These are phyloP conservation scores for Epichloe sibirici DNA, from an alignment of 2,329 filamentous ascomycete genomes.

Conservation along the genomic window DNA sequence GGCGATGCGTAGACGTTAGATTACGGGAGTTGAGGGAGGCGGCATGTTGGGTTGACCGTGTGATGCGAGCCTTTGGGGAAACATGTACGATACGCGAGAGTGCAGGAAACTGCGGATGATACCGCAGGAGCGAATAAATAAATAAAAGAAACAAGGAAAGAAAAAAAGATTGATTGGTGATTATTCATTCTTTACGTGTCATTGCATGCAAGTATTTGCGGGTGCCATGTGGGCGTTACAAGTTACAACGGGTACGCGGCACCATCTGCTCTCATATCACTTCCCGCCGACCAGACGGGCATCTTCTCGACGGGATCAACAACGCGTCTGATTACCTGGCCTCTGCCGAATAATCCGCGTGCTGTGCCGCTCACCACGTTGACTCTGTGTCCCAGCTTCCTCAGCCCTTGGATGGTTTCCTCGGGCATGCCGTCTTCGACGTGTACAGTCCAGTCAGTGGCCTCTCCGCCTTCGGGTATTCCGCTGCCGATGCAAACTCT, in stretches of 20 bases:
- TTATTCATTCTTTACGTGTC: too few species aligned
- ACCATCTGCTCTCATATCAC: slow-evolving; percentile 80
- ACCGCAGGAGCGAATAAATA: too few species aligned
- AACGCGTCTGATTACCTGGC: slow-evolving; percentile 73
- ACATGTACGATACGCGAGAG: slow-evolving; percentile 2
- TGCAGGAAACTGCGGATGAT: neutral
- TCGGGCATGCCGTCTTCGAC: slow-evolving; percentile 72
- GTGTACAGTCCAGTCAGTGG: slow-evolving; percentile 53
- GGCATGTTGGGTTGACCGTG: slow-evolving; percentile 18
- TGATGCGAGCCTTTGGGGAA: slow-evolving; percentile 1
- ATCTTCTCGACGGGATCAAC: slow-evolving; percentile 56
- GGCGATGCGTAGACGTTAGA: slow-evolving; percentile 22
- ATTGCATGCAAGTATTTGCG: too few species aligned
- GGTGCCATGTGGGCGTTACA: neutral
- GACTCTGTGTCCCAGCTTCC: slow-evolving; percentile 60
- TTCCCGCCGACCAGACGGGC: slow-evolving; percentile 75
- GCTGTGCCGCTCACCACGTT: slow-evolving; percentile 51
- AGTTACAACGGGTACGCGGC: slow-evolving; percentile 39
- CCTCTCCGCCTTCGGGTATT: slow-evolving; percentile 48
- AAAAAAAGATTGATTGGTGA: too few species aligned
- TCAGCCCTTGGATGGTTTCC: slow-evolving; percentile 55
- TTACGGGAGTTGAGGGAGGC: neutral
- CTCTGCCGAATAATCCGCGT: slow-evolving; percentile 67
- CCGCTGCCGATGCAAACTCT: slow-evolving; percentile 77
- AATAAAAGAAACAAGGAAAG: too few species aligned